Evolutionary conservation across 495 filamentous ascomycete species (phyloP).

Genomic region (Pseudoneurospora amorphoporcata): DNA sequence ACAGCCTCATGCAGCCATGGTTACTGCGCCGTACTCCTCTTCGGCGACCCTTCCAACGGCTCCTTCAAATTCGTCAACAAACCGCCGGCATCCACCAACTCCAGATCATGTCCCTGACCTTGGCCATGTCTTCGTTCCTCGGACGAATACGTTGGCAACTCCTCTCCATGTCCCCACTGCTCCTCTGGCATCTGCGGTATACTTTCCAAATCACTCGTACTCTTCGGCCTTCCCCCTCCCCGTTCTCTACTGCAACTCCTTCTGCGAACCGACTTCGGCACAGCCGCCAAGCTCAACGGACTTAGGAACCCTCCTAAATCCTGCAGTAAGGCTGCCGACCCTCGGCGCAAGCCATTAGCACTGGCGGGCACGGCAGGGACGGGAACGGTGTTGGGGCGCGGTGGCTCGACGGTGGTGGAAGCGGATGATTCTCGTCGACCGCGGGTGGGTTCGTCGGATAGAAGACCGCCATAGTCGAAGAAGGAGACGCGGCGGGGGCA

Average conservation of each 20-base stretch:
- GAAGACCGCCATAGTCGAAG: conserved; percentile 60
- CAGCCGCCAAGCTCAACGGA: conserved; percentile 2
- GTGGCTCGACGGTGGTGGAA: conserved; percentile 20
- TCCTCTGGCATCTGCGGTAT: conserved; percentile 25
- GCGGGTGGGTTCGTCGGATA: conserved; percentile 31
- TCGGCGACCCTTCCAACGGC: background rate
- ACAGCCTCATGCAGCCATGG: background rate
- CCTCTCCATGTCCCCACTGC: background rate
- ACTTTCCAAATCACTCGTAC: conserved; percentile 10
- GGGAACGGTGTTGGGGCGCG: conserved; percentile 20
- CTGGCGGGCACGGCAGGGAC: conserved; percentile 24
- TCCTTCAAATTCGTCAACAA: conserved; percentile 22
- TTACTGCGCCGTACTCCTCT: background rate
- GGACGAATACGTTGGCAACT: conserved; percentile 3
- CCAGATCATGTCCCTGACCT: conserved; percentile 16
- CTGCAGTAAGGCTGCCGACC: conserved; percentile 45
- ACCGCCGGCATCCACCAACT: conserved; percentile 47
- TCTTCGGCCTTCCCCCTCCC: background rate
- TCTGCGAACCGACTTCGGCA: conserved; percentile 14
- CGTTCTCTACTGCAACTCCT: background rate
- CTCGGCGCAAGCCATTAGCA: conserved; percentile 26
- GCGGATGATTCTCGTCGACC: conserved; percentile 25
- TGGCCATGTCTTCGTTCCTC: background rate
- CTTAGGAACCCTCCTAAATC: conserved; percentile 44
- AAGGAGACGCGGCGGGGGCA: conserved; percentile 49